phyloP scores from a whole-genome alignment of 306 rosid species.

The Quillaja saponaria region DNA sequence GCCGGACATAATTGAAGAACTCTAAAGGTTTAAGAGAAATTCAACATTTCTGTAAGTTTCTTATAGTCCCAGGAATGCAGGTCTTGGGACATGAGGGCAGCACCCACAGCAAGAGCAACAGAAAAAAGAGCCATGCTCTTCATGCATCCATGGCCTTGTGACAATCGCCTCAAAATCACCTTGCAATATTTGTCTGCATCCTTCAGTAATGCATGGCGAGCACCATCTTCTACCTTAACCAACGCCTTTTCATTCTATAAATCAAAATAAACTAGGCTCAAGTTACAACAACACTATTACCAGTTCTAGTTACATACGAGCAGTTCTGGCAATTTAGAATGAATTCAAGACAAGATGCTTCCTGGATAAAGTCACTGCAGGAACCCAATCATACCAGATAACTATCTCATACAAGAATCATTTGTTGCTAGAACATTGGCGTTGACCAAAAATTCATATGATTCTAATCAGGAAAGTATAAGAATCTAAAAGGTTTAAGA shows the following conservation, averaged over 20 bases:
- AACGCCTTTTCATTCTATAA: slow-evolving; percentile 43
- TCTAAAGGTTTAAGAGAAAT: slow-evolving; percentile 28
- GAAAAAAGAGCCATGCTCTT: slow-evolving; percentile 42
- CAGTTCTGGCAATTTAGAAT: not conserved
- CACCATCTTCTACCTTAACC: slow-evolving; percentile 30
- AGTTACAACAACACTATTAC: not conserved
- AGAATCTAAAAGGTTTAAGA: not conserved
- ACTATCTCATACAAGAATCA: not conserved
- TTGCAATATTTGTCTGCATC: slow-evolving; percentile 49
- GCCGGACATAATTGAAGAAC: slow-evolving; percentile 16
- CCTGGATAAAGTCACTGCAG: not conserved
- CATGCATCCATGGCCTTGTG: slow-evolving; percentile 44
- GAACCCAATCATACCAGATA: slow-evolving; percentile 9
- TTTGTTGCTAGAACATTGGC: slow-evolving; percentile 1
- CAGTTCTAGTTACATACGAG: not conserved
- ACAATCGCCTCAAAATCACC: slow-evolving; percentile 33
- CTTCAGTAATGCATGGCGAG: slow-evolving; percentile 33
- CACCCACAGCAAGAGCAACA: slow-evolving; percentile 36
- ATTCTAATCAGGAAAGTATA: not conserved
- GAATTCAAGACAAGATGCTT: slow-evolving; percentile 11
- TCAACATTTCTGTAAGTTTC: slow-evolving; percentile 36
- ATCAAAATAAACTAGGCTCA: not conserved
- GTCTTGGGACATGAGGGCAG: slow-evolving; percentile 40
- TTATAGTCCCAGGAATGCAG: slow-evolving; percentile 38
- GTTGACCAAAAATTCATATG: not conserved